Evolutionary conservation across 768 basidiomycete species (phyloP).

Genomic region (Pleurotus tuoliensis): DNA sequence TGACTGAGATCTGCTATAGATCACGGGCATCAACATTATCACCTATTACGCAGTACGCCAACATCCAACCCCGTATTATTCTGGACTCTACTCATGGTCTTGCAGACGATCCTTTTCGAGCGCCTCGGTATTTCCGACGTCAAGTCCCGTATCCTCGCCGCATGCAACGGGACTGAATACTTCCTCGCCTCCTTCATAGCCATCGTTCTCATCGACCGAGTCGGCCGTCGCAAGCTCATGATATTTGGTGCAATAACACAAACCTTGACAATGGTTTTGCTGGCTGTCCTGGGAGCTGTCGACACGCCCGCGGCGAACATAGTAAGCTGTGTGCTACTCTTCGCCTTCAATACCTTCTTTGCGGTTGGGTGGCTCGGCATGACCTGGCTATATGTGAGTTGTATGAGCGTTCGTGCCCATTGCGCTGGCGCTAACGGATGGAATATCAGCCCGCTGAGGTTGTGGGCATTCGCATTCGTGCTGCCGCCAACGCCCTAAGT

Average conservation of each 20-base stretch:
- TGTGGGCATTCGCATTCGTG: conserved; percentile 56
- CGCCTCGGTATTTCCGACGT: conserved; percentile 52
- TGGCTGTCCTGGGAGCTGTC: conserved; percentile 46
- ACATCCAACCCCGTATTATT: neutral
- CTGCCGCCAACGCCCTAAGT: conserved; percentile 57
- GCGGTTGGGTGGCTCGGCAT: conserved; percentile 69
- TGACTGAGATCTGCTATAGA: conserved; percentile 19
- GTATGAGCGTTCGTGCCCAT: neutral
- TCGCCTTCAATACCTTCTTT: conserved; percentile 73
- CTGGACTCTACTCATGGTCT: conserved; percentile 4
- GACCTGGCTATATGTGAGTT: conserved; percentile 64
- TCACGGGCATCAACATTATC: conserved; percentile 64
- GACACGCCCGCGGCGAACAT: conserved; percentile 44
- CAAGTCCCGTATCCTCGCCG: conserved; percentile 43
- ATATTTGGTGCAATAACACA: conserved; percentile 42
- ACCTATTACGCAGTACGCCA: conserved; percentile 44
- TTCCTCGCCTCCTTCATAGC: conserved; percentile 45
- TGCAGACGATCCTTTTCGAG: conserved; percentile 52
- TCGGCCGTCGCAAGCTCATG: conserved; percentile 46
- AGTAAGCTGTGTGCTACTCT: conserved; percentile 51
- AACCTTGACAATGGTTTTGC: conserved; percentile 40
- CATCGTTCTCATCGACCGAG: conserved; percentile 42
- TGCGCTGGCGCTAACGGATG: neutral
- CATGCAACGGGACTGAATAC: conserved; percentile 49
- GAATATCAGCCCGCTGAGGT: conserved; percentile 52